Base-by-base conservation (phyloP, 371 early-diverging fungal genomes). In the Circinella minor region DNA sequence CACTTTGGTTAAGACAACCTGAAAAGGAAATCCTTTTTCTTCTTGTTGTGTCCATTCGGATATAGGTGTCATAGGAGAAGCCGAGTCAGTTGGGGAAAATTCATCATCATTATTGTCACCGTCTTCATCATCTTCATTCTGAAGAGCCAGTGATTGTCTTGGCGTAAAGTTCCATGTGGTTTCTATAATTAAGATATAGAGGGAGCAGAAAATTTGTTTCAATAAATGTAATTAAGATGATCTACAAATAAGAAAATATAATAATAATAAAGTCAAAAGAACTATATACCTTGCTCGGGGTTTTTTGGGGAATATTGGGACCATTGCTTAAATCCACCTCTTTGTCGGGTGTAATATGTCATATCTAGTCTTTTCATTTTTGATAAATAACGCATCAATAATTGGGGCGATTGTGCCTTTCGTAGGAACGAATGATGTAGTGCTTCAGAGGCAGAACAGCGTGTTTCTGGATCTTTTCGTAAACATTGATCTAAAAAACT, bases 391-490 rank as follows among this genome's bases (percentile, higher is more conserved):
- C 68, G 68, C 61, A 51, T 20, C 9, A 68, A 36, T 14, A 39
- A 38, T 47, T 62, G 51, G 43, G 78, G 74, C 1, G 74, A 43
- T 13, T 62, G 61, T 3, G 84, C 77, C 39, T 73, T 76, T 14
- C 76, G 77, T 10, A 83, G 43, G 47, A 83, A 93, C 10, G 91
- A 88, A 69, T 95, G 94, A 8, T 74, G 70, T 47, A 95, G 71
- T 2, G 93, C 91, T 55, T 92, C 87, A 0, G 87, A 80, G 0
- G 88, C 86, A 5, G 90, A 83, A 38, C 91, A 84, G 46, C 96
- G 86, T 37, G 83, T 74, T 15, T 72, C 70, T 1, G 95, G 94
- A 74, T 92, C 85, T 57, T 92, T 92, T 34, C 77, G 74, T 55
- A 96, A 74, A 67, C 84, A 81, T 18, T 63, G 68, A 1, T 75